Base-by-base conservation (phyloP, 164 flowering plant species). In the Liquidambar formosana region DNA sequence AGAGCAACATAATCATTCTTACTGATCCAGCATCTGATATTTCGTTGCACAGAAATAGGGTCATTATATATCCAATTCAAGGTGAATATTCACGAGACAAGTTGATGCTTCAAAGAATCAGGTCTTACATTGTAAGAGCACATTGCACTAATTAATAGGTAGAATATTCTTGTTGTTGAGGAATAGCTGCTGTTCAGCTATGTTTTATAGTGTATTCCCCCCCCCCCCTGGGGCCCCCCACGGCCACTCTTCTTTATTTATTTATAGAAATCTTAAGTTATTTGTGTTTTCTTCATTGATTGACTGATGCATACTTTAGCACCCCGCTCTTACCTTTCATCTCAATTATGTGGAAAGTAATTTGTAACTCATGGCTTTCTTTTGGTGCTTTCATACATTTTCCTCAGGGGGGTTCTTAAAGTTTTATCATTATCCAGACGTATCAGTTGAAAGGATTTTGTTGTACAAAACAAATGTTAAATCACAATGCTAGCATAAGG, bases 71-170 rank as follows among this genome's bases (percentile, higher is more conserved):
- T 66, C 94, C 91, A 57, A 91, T 93, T 72, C 79, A 77, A 78
- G 99, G 99, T 80, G 96, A 95, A 64, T 95, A 93, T 84, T 86
- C 98, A n/a, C 83, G 98, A 81, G 93, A 90, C 80, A 86, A 74
- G 84, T 83, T 95, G 96, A 95, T 95, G 97, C 98, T 95, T 82
- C 99, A 95, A 83, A 91, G 99, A 84, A 93, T 95, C 90, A 93
- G 76, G 83, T 88, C 99, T 79, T 95, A 95, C 97, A 95, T 93
- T 89, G 99, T 95, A 93, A 95, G 99, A 73, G 79, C 77, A 77
- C 68, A 70, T 57, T 66, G 56, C 74, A 68, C n/a, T n/a, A n/a
- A n/a, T 61, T 48, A 46, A 22, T 73, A 61, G 71, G 71, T 71
- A 47, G 61, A 69, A 54, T 5, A 65, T 60, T 48, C 41, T 71